These are phyloP conservation scores for Aspergillus mulundensis DNA, from an alignment of 495 filamentous ascomycete genomes.

Conservation along the genomic window DNA sequence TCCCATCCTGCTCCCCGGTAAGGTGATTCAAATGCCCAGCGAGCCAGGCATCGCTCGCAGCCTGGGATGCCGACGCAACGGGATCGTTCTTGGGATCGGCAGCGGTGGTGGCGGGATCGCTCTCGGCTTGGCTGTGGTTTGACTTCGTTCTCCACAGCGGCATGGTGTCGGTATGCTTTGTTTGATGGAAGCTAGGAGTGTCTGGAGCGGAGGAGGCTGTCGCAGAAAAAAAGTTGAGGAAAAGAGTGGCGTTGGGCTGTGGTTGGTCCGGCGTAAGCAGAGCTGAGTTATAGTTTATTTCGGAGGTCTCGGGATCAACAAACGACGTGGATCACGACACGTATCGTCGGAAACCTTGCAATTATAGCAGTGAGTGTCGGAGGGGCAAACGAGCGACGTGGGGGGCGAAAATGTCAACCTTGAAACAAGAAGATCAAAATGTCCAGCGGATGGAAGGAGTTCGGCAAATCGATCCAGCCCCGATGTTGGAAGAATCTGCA, in stretches of 20 bases:
- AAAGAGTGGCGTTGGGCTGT: background rate
- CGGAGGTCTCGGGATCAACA: constrained; percentile 1
- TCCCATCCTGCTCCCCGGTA: constrained; percentile 59
- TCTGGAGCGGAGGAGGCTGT: background rate
- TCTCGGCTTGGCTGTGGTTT: constrained; percentile 26
- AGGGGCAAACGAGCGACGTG: background rate
- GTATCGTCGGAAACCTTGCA: background rate
- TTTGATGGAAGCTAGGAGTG: background rate
- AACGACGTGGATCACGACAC: background rate
- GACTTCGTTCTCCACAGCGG: constrained; percentile 40
- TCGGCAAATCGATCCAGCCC: background rate
- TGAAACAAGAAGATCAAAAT: background rate
- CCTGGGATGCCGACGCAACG: constrained; percentile 38
- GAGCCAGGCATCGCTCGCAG: constrained; percentile 41
- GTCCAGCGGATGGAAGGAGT: background rate
- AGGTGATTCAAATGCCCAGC: constrained; percentile 73
- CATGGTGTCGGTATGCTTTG: constrained; percentile 5
- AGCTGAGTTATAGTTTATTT: constrained; percentile 1
- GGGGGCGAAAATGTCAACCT: background rate
- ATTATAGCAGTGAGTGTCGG: background rate
- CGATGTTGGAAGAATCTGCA: background rate
- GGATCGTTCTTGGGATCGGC: constrained; percentile 37
- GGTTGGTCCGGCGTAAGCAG: constrained; percentile 9
- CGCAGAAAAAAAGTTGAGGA: background rate
- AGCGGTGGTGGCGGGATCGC: constrained; percentile 25